phyloP scores from a whole-genome alignment of 352 stramenopile genomes.

The Peronospora farinosa region DNA sequence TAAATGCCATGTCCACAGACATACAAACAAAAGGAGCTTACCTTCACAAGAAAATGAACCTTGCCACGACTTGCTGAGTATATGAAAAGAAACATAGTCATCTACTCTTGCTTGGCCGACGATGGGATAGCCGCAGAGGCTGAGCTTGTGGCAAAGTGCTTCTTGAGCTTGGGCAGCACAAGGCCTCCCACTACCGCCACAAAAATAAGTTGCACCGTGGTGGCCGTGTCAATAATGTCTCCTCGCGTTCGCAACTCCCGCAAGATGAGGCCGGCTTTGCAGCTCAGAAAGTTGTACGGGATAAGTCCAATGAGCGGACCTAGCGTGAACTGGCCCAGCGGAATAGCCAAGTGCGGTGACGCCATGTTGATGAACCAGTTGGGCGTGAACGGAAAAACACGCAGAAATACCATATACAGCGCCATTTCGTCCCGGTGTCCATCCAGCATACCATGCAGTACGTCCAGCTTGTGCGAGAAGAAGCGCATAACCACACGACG shows the following conservation, averaged over 20 bases:
- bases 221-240: constrained; percentile 76
- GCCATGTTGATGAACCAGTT: constrained; percentile 87
- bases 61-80: background rate
- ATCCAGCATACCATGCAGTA: constrained; percentile 52
- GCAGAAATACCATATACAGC: constrained; percentile 80
- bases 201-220: constrained; percentile 66
- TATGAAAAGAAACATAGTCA: constrained; percentile 20
- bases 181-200: constrained; percentile 55
- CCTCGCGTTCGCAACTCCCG: constrained; percentile 56
- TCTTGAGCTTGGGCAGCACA: constrained; percentile 57
- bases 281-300: constrained; percentile 83
- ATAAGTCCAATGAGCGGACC: constrained; percentile 62
- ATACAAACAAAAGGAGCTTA: no score
- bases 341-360: constrained; percentile 66
- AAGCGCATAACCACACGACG: constrained; percentile 44
- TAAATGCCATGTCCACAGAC: no score
- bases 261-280: constrained; percentile 71
- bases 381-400: constrained; percentile 77
- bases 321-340: constrained; percentile 51
- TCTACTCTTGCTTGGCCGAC: constrained; percentile 27
- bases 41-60: no score
- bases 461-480: constrained; percentile 44
- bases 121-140: background rate
- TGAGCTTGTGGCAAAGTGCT: constrained; percentile 42
- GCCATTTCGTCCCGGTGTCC: constrained; percentile 63